phyloP scores from a whole-genome alignment of 2,329 filamentous ascomycete genomes.

The Aureobasidium sp. region DNA sequence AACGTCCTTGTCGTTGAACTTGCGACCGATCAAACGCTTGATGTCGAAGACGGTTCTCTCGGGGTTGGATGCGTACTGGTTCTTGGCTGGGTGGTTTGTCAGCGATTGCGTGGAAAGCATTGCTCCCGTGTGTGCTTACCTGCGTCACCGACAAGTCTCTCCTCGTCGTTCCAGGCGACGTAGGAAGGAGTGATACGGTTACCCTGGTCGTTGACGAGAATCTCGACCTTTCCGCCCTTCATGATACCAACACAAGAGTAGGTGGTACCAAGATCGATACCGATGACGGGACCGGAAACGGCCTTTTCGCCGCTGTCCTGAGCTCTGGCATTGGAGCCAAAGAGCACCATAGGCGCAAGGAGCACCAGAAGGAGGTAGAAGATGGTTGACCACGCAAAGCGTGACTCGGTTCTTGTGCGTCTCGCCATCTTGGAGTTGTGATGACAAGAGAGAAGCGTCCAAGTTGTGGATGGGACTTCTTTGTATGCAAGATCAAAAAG shows the following conservation, averaged over 20 bases:
- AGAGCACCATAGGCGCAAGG: constrained; percentile 72
- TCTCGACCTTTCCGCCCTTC: constrained; percentile 91
- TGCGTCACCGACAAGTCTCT: constrained; percentile 93
- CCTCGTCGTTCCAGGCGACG: constrained; percentile 71
- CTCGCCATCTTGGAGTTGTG: constrained; percentile 14
- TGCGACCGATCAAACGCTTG: constrained; percentile 46
- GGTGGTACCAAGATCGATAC: constrained; percentile 92
- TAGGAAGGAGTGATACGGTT: constrained; percentile 80
- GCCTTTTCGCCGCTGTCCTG: constrained; percentile 64
- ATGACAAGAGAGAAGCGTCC: constrained; percentile 1
- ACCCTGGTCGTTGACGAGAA: constrained; percentile 93
- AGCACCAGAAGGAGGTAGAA: constrained; percentile 90
- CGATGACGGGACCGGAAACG: constrained; percentile 69
- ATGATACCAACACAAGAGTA: constrained; percentile 87
- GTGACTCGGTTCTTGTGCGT: constrained; percentile 15
- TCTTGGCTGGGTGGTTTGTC: constrained; percentile 56
- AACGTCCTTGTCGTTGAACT: constrained; percentile 60
- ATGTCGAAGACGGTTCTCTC: constrained; percentile 38
- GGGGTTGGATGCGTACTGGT: constrained; percentile 59
- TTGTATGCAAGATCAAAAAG: not conserved
- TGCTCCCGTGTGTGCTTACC: constrained; percentile 20
- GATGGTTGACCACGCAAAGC: constrained; percentile 63
- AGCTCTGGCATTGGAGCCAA: constrained; percentile 59
- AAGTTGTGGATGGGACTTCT: not conserved
- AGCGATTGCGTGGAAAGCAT: not conserved